Evolutionary conservation across 345 rosid genomes (phyloP).

Genomic region (Moricandia moricandioides): DNA sequence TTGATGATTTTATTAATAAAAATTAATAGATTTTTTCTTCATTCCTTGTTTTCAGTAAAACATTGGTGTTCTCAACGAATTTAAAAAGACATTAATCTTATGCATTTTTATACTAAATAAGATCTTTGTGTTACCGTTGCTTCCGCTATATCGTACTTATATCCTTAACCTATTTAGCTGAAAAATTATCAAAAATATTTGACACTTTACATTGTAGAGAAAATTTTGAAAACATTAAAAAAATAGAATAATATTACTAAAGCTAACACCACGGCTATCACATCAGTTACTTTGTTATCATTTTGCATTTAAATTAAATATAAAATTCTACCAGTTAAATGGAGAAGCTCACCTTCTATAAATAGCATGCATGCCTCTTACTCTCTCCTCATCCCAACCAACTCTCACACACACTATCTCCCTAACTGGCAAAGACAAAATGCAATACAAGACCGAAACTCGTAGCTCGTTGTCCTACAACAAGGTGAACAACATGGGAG

Average conservation of each 20-base stretch:
- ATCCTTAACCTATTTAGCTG: constrained; percentile 12
- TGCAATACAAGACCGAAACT: constrained; percentile 36
- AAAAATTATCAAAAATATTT: constrained; percentile 4
- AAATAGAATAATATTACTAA: background rate
- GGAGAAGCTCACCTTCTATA: constrained; percentile 18
- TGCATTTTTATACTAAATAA: no score
- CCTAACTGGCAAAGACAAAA: constrained; percentile 9
- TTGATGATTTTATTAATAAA: no score
- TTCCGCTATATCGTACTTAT: no score
- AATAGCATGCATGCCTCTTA: constrained; percentile 23
- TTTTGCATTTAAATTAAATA: background rate
- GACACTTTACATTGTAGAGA: background rate
- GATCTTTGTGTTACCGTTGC: no score
- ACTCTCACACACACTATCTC: background rate
- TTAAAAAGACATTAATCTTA: no score
- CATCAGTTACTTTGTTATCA: constrained; percentile 22
- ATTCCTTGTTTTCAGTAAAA: no score
- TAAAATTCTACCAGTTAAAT: background rate
- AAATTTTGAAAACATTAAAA: background rate
- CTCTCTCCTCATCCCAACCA: background rate
- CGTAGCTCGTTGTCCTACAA: constrained; percentile 7
- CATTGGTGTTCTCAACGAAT: no score
- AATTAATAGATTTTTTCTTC: no score
- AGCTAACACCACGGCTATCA: constrained; percentile 20
- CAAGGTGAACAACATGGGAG: constrained; percentile 24